phyloP scores from a whole-genome alignment of 352 stramenopile genomes.

The Phytophthora capsici region DNA sequence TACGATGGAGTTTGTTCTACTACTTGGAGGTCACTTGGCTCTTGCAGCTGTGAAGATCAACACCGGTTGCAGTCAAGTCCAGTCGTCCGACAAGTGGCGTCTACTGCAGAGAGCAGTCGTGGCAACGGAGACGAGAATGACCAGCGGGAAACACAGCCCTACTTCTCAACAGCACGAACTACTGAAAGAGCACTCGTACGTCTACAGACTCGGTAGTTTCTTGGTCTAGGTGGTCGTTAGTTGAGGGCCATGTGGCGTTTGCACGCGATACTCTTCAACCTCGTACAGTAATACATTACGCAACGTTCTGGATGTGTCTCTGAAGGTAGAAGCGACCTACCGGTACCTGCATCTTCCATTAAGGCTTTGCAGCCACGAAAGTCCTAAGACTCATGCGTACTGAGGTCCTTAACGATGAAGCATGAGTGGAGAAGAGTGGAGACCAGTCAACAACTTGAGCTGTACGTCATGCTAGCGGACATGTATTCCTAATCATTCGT shows the following conservation, averaged over 20 bases:
- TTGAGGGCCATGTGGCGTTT: no score
- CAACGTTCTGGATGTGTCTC: no score
- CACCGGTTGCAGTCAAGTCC: constrained; percentile 20
- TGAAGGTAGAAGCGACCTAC: no score
- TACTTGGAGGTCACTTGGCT: constrained; percentile 20
- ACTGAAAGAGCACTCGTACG: constrained; percentile 37
- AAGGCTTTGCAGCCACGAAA: not conserved
- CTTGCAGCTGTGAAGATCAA: constrained; percentile 27
- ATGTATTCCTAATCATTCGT: not conserved
- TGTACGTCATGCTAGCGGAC: not conserved
- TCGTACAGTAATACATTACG: no score
- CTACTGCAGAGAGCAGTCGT: constrained; percentile 23
- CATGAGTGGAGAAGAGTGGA: no score
- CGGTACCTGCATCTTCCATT: not conserved
- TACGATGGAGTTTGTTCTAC: constrained; percentile 32
- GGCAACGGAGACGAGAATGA: constrained; percentile 21
- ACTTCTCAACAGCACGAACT: constrained; percentile 34
- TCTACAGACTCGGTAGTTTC: constrained; percentile 17
- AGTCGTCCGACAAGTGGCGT: constrained; percentile 30
- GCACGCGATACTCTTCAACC: no score
- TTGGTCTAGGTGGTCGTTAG: constrained; percentile 18
- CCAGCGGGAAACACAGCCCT: constrained; percentile 7
- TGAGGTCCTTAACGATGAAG: not conserved
- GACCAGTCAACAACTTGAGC: not conserved
- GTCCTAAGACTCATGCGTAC: not conserved